Percentiles rank a stretch among this genome's conserved stretches.
These are phyloP conservation scores for Geotrichum cucujoidarum DNA, from an alignment of 1,139 yeast species.

Conservation along the genomic window DNA sequence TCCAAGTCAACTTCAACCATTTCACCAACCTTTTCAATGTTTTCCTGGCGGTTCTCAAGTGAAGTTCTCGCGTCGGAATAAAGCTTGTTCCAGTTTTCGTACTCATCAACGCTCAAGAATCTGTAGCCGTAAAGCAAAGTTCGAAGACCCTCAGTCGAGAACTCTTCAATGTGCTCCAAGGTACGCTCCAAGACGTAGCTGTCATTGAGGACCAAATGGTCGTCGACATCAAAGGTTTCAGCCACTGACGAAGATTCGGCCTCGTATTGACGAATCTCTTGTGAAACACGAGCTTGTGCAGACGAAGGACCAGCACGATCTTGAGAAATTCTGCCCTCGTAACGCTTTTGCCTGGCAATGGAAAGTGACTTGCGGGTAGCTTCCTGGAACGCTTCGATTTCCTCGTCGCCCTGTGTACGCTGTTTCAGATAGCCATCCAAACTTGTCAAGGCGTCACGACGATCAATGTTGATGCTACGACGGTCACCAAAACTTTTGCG, in stretches of 20 bases:
- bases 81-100: slow-evolving; percentile 58
- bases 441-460: slow-evolving; percentile 30
- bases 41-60: slow-evolving; percentile 56
- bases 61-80: slow-evolving; percentile 78
- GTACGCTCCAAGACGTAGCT: slow-evolving; percentile 78
- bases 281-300: slow-evolving; percentile 22
- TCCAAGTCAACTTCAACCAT: slow-evolving; percentile 61
- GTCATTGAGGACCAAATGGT: slow-evolving; percentile 62
- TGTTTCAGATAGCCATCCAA: slow-evolving; percentile 54
- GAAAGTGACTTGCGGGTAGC: slow-evolving; percentile 62
- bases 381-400: slow-evolving; percentile 54
- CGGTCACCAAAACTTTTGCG: slow-evolving; percentile 24
- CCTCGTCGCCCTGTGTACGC: slow-evolving; percentile 48
- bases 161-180: slow-evolving; percentile 83
- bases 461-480: slow-evolving; percentile 30
- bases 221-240: slow-evolving; percentile 46
- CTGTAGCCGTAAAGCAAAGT: slow-evolving; percentile 78
- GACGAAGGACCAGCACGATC: slow-evolving; percentile 17
- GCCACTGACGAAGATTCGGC: slow-evolving; percentile 6
- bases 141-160: slow-evolving; percentile 90
- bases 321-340: slow-evolving; percentile 49
- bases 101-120: slow-evolving; percentile 59
- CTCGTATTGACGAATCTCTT: slow-evolving; percentile 18
- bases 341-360: slow-evolving; percentile 48
- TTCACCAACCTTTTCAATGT: slow-evolving; percentile 71